phyloP scores from a whole-genome alignment of 345 rosid species.

The Linum tenue region DNA sequence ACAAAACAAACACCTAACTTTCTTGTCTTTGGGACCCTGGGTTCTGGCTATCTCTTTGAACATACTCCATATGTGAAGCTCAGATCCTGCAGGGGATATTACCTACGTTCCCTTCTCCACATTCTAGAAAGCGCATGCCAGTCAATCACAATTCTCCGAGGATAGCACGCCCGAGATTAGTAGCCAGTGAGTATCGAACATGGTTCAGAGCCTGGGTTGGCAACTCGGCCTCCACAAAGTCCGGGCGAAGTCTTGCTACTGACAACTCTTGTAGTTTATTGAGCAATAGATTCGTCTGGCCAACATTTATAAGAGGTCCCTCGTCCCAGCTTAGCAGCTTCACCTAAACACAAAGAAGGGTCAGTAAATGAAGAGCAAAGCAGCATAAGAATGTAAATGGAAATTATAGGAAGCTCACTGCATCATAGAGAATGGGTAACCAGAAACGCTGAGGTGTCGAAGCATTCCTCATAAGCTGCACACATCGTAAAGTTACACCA shows the following conservation, averaged over 20 bases:
- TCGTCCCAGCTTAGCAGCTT: slow-evolving; percentile 70
- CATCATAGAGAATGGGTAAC: slow-evolving; percentile 80
- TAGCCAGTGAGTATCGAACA: slow-evolving; percentile 72
- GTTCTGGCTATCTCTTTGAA: too few relatives aligned
- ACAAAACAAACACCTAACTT: too few relatives aligned
- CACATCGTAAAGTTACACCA: neutral
- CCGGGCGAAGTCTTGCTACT: slow-evolving; percentile 62
- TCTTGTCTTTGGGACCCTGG: too few relatives aligned
- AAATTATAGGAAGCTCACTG: slow-evolving; percentile 37
- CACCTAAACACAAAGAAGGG: slow-evolving; percentile 28
- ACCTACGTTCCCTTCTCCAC: too few relatives aligned
- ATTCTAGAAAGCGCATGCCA: too few relatives aligned
- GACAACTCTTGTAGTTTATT: slow-evolving; percentile 80
- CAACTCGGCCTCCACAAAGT: slow-evolving; percentile 47
- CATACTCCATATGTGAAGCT: too few relatives aligned
- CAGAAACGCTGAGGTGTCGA: slow-evolving; percentile 89
- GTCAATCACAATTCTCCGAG: slow-evolving; percentile 41
- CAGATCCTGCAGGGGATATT: too few relatives aligned
- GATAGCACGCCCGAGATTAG: slow-evolving; percentile 77
- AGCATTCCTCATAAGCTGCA: slow-evolving; percentile 89
- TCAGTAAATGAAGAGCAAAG: too few relatives aligned
- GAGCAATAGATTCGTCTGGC: slow-evolving; percentile 62
- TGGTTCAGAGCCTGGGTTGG: slow-evolving; percentile 54
- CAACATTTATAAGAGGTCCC: slow-evolving; percentile 51
- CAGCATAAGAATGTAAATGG: neutral